Evolutionary conservation across 106 monocot species (phyloP), one percentile per base, ranked within the genome.

Genomic region (Agapanthus africanus): DNA sequence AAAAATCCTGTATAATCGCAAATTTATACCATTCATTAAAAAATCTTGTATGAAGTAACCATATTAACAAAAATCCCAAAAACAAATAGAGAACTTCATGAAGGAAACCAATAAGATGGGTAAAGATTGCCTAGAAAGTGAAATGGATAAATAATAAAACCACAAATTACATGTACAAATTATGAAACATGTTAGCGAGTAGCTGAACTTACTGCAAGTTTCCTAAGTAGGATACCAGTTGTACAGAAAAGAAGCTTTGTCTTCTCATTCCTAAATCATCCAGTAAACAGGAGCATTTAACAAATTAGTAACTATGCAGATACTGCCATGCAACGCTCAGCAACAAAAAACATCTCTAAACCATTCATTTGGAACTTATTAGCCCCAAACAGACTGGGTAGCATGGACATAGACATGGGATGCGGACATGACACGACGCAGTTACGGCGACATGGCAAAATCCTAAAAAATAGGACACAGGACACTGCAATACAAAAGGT

Each of bases 221-320:
- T 92, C 50, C 97, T 82, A 34, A 99, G 89, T 75, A 99, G 92
- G 62, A 99, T 90, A 33, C 97, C 97, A 1, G 97, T 99, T 21
- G 97, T 99, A 73, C 97, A 99, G 73, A 99, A 99, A 11, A 99
- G 81, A 79, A 99, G 97, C 70, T 93, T 99, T 67, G 97, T 93
- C 68, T 54, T 82, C 60, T 85, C 85, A 85, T 84, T 92, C 87
- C 97, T 99, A 71, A 22, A 59, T 67, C 31, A 80, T 11, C 2
- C 41, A 44, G 39, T 27, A 74, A 51, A 26, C 42, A 57, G n/a
- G 54, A 59, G 19, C 59, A 37, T 41, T 40, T 33, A 42, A 72
- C 33, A 30, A 41, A 72, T 41, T 68, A 68, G 49, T 9, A 49
- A 27, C 40, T 66, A 41, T 40, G 28, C 41, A 66, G n/a, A 66